phyloP scores from a whole-genome alignment of 805 yeast species.

The Candida xiaguanensis region DNA sequence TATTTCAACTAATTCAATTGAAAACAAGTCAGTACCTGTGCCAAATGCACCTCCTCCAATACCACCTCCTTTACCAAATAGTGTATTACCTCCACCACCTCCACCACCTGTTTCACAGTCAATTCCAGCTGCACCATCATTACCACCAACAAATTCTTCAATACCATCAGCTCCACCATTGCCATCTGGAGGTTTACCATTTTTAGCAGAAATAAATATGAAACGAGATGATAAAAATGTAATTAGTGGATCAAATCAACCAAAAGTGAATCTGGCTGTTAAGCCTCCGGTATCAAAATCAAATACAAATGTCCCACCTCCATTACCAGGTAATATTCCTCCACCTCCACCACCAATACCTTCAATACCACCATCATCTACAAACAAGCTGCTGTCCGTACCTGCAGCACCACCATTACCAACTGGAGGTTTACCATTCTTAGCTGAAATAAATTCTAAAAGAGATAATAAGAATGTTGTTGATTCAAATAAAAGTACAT shows the following conservation, averaged over 20 bases:
- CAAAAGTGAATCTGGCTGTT: constrained; percentile 15
- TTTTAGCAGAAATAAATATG: constrained; percentile 54
- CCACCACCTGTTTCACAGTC: constrained; percentile 9
- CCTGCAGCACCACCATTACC: constrained; percentile 17
- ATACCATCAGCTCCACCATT: constrained; percentile 9
- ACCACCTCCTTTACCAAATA: constrained; percentile 14
- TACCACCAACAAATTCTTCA: constrained; percentile 13
- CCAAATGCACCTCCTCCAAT: constrained; percentile 8
- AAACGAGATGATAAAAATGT: constrained; percentile 51
- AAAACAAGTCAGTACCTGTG: constrained; percentile 14
- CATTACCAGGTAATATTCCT: constrained; percentile 3
- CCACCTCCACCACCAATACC: constrained; percentile 10
- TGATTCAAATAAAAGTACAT: constrained; percentile 28
- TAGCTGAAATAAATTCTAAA: constrained; percentile 55
- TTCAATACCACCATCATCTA: constrained; percentile 11
- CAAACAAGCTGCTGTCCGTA: constrained; percentile 6
- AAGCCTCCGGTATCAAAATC: too few relatives aligned
- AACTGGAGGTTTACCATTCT: constrained; percentile 48
- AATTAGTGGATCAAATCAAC: constrained; percentile 41
- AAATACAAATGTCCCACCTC: constrained; percentile 14
- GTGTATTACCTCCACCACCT: constrained; percentile 15
- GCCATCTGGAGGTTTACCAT: constrained; percentile 47
- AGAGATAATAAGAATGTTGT: constrained; percentile 50
- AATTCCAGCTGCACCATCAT: constrained; percentile 7
- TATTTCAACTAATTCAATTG: constrained; percentile 18